Evolutionary conservation across 2,329 filamentous ascomycete genomes (phyloP).

Genomic region (Botryotinia narcissicola): DNA sequence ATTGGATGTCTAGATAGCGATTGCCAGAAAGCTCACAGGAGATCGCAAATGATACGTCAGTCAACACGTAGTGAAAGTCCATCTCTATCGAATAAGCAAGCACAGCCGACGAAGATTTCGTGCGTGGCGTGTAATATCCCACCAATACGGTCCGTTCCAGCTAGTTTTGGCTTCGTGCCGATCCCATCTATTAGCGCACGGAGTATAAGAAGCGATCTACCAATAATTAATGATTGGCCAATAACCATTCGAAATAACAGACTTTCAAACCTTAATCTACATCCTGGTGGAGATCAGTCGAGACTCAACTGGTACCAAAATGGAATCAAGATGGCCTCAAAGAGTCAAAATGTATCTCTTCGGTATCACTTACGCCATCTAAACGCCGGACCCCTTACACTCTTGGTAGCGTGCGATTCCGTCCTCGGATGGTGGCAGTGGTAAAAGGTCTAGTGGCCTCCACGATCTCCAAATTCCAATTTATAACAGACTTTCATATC

Average conservation of each 20-base stretch:
- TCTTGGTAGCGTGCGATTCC: not conserved
- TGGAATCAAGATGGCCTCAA: not conserved
- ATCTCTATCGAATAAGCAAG: not conserved
- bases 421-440: conserved; percentile 4
- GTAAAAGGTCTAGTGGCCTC: not conserved
- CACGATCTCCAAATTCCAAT: not conserved
- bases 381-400: not conserved
- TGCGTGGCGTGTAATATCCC: not conserved
- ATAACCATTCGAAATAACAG: not conserved
- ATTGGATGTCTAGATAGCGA: not conserved
- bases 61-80: not conserved
- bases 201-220: not conserved
- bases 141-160: not conserved
- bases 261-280: not conserved
- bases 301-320: not conserved
- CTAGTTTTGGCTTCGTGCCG: not conserved
- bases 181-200: not conserved
- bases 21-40: not conserved
- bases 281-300: conserved; percentile 9
- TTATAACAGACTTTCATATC: not conserved
- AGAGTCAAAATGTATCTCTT: not conserved
- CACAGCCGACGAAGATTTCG: not conserved
- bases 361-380: conserved; percentile 9
- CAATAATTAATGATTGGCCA: not conserved
- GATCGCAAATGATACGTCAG: not conserved